Conservation (phyloP, 2,329 filamentous ascomycete genomes). For the Ascochyta lentis region DNA sequence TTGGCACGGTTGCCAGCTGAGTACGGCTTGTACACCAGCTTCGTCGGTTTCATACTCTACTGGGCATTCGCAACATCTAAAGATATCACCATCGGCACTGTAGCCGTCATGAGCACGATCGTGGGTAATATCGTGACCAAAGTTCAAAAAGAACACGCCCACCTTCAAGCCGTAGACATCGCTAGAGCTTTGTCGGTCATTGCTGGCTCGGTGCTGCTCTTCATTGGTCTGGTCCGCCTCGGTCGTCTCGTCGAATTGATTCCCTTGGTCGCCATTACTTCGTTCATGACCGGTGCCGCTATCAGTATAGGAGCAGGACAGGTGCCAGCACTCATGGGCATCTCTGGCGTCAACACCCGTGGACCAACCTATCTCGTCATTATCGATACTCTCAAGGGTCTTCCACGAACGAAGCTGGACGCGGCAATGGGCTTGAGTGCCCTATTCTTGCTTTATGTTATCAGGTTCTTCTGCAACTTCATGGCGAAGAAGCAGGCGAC, state of each 20-base stretch:
- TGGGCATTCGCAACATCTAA: slow-evolving; percentile 99
- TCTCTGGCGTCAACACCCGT: slow-evolving; percentile 75
- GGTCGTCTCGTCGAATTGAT: slow-evolving; percentile 97
- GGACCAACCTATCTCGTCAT: slow-evolving; percentile 82
- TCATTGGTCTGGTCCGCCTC: slow-evolving; percentile 78
- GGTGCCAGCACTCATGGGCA: slow-evolving; percentile 80
- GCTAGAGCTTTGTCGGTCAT: slow-evolving; percentile 83
- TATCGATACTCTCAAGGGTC: slow-evolving; percentile 80
- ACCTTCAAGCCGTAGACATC: slow-evolving; percentile 59
- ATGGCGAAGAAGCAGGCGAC: slow-evolving; percentile 73
- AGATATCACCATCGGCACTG: slow-evolving; percentile 97
- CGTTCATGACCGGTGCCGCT: slow-evolving; percentile 97
- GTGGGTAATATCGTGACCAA: slow-evolving; percentile 80
- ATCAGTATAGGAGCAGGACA: slow-evolving; percentile 88
- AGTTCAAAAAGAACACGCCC: slow-evolving; percentile 58
- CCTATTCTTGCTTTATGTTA: slow-evolving; percentile 75
- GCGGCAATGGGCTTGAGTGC: slow-evolving; percentile 87
- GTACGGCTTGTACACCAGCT: slow-evolving; percentile 92
- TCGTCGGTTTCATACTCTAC: slow-evolving; percentile 93
- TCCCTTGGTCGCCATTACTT: slow-evolving; percentile 85
- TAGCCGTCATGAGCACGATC: slow-evolving; percentile 93
- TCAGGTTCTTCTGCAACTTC: slow-evolving; percentile 67
- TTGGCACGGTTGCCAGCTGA: slow-evolving; percentile 81
- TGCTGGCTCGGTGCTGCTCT: slow-evolving; percentile 77
- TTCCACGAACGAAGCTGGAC: slow-evolving; percentile 73